Evolutionary conservation across 495 filamentous ascomycete genomes (phyloP), one percentile per base, ranked within the genome.

Genomic region (Pseudomonodictys pantanalensis): DNA sequence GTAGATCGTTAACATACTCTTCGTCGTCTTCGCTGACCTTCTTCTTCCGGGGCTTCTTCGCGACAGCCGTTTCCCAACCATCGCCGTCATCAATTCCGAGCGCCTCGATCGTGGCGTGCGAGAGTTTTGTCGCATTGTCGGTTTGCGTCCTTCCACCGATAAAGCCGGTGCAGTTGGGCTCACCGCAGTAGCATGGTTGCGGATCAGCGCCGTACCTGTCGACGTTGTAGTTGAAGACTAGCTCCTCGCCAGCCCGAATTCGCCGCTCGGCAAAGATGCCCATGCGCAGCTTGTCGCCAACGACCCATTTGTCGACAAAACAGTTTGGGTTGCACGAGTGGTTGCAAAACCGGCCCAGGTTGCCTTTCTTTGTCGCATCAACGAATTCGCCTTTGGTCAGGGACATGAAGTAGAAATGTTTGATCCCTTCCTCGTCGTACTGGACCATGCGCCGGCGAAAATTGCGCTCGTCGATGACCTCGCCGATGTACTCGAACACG

Each of bases 211-310:
- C 93, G 68, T 99, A 99, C 57, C 93, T 86, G 71, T 99, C 93
- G 52, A 99, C 93, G 64, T 99, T 99, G 81, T 99, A 99, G 77
- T 99, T 96, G 79, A 99, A 99, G n/a, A 96, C 91, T 29, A 99
- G 78, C 71, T 99, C 93, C 72, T 99, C 93, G 38, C 93, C 95
- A 1, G 87, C 84, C 65, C 85, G 83, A 65, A 99, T 88, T 67
- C 81, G 79, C 58, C 91, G 90, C 76, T 88, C 83, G 65, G 93
- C 90, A 76, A 99, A 99, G 62, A 99, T 97, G 59, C 93, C 93
- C 93, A 99, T 97, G 68, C 93, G 92, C 70, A 97, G 75, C 76
- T 96, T 97, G 68, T 95, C 89, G n/a, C 92, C 91, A 32, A 97
- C 92, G 46, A 99, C 90, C 93, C 93, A 99, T 72, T 99, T 99